Percentiles rank a stretch among this genome's conserved stretches.
Evolutionary conservation across 208 protist genomes (phyloP).

Genomic region (Acanthamoeba castellanii): DNA sequence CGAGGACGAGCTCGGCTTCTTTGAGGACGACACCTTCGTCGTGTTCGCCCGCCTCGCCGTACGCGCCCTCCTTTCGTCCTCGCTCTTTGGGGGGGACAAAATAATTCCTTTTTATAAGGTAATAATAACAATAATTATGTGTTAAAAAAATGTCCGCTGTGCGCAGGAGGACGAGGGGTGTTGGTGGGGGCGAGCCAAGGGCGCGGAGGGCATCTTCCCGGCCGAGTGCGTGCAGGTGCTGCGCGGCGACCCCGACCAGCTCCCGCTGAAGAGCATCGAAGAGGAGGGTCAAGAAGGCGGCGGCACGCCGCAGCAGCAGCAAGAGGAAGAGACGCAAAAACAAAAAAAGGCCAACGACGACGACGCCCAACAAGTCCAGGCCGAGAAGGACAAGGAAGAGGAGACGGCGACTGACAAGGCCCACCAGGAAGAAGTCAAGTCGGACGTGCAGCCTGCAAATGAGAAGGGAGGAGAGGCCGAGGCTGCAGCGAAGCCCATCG

Average conservation of each 20-base stretch:
- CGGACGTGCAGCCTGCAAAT: not conserved
- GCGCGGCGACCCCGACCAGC: slow-evolving; percentile 7
- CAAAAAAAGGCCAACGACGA: not conserved
- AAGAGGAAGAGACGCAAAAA: not conserved
- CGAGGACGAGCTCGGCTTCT: not conserved
- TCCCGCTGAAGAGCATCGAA: slow-evolving; percentile 25
- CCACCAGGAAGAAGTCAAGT: no score
- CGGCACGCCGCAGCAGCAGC: not conserved
- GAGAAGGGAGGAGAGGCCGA: not conserved
- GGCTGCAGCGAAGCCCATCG: not conserved
- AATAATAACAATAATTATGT: not conserved
- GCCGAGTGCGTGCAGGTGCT: slow-evolving; percentile 35
- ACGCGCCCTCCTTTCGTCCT: not conserved
- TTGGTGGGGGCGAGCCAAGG: slow-evolving; percentile 1
- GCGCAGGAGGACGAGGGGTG: slow-evolving; percentile 7
- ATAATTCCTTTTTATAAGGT: no score
- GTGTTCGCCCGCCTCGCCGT: slow-evolving; percentile 7
- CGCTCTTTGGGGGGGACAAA: not conserved
- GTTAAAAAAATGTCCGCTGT: not conserved
- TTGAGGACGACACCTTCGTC: slow-evolving; percentile 16
- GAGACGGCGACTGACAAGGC: not conserved
- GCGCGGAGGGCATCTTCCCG: not conserved
- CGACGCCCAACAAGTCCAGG: not conserved
- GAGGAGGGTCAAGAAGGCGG: not conserved
- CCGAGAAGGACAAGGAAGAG: no score